These are phyloP conservation scores for Globisporangium paddicum DNA, from an alignment of 352 stramenopile species.

Conservation along the genomic window DNA sequence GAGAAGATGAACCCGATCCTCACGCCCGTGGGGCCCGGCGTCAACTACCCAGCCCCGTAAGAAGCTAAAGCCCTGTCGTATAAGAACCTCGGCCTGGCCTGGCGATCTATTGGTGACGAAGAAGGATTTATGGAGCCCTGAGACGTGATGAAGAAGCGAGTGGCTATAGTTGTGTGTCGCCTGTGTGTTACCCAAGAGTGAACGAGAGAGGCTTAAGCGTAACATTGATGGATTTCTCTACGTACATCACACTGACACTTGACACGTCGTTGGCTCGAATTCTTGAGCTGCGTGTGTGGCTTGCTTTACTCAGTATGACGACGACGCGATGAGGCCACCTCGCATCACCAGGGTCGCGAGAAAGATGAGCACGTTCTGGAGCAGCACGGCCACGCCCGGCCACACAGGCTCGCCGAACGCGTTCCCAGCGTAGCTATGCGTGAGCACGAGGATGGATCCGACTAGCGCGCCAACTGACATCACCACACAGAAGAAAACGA, in stretches of 20 bases:
- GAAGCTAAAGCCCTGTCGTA: neutral
- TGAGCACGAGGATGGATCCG: conserved; percentile 52
- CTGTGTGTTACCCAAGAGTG: neutral
- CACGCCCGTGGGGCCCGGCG: neutral
- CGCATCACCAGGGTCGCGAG: conserved; percentile 58
- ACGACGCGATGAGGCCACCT: conserved; percentile 33
- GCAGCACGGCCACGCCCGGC: conserved; percentile 50
- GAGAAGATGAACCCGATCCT: conserved; percentile 8
- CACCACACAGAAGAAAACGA: conserved; percentile 50
- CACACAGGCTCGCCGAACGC: conserved; percentile 47
- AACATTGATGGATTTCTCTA: neutral
- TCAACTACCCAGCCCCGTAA: conserved; percentile 4
- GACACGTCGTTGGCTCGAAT: neutral
- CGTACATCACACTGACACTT: neutral
- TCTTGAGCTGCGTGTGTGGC: neutral
- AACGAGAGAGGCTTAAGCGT: neutral
- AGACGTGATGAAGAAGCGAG: neutral
- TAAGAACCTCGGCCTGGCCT: neutral
- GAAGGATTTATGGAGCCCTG: neutral
- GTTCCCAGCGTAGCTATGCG: conserved; percentile 56
- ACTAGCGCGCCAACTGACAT: conserved; percentile 34
- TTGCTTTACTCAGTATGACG: conserved; percentile 7
- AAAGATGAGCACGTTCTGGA: conserved; percentile 59
- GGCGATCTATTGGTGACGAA: no score
- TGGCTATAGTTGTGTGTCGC: neutral